Evolutionary conservation across 805 yeast genomes (phyloP), one percentile per base, ranked within the genome.

Genomic region (Zygosaccharomyces kombuchaensis): DNA sequence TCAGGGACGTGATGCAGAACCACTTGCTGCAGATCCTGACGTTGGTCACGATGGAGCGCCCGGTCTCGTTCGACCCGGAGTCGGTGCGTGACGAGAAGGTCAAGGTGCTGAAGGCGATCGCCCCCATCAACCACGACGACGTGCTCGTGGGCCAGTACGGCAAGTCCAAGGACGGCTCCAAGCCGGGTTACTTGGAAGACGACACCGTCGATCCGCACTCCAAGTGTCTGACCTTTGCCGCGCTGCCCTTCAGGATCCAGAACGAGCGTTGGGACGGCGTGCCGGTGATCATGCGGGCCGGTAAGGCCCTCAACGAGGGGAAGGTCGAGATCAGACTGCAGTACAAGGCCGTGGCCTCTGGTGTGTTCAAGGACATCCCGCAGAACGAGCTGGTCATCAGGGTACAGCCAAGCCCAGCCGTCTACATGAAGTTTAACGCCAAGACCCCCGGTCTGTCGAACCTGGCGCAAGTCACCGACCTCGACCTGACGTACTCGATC

Each of bases 191-290:
- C 70, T 66, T 82, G 50, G 99, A 93, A 63, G 99, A 93, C 65
- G 88, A 84, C 36, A 87, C 97, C 13, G 97, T 93, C 49, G 75
- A 81, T 53, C 72, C 77, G 43, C 82, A 76, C 52, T 87, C 96
- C 45, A 87, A 85, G 66, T 85, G 95, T 63, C 88, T 89, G 46
- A 93, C 99, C 3, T 93, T 78, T 67, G 96, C 97, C 9, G 96
- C 96, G 2, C 63, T 93, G 47, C 78, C 82, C 17, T 63, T 91
- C 51, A 72, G 81, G 54, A 86, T 93, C 66, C 75, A 81, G 60
- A 93, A 90, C 68, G 98, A 93, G 70, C 81, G 97, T 64, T 93
- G 99, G 99, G 93, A 86, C 52, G 98, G 98, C 60, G 98, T 93
- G 36, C 99, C 99, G 45, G 80, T 93, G 62, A 83, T 93, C 43